Evolutionary conservation across 371 early-diverging fungal species (phyloP).

Genomic region (Saksenaea oblongispora): DNA sequence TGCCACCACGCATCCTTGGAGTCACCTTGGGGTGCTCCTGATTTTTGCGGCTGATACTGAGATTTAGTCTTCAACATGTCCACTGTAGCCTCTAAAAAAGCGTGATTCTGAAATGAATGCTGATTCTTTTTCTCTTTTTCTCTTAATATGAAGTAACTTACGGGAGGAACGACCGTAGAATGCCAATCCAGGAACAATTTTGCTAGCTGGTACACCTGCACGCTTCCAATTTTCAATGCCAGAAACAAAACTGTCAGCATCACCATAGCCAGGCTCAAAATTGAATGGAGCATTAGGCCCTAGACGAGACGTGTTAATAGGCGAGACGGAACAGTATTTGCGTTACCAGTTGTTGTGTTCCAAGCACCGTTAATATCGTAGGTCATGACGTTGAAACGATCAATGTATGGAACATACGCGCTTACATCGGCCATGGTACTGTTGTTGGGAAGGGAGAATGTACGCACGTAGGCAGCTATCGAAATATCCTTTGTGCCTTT

Average conservation of each 20-base stretch:
- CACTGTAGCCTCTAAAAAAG: slow-evolving; percentile 10
- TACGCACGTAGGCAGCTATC: slow-evolving; percentile 68
- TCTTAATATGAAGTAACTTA: slow-evolving; percentile 14
- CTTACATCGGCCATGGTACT: slow-evolving; percentile 63
- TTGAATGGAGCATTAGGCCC: slow-evolving; percentile 70
- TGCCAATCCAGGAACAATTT: slow-evolving; percentile 63
- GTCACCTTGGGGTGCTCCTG: slow-evolving; percentile 49
- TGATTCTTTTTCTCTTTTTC: neutral
- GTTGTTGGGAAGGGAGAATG: slow-evolving; percentile 47
- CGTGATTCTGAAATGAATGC: slow-evolving; percentile 2
- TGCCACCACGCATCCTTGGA: slow-evolving; percentile 55
- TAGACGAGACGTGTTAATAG: neutral
- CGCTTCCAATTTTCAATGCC: slow-evolving; percentile 56
- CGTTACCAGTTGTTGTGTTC: slow-evolving; percentile 50
- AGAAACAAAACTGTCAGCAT: slow-evolving; percentile 47
- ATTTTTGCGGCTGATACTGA: slow-evolving; percentile 40
- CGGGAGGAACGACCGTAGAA: slow-evolving; percentile 63
- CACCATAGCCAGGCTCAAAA: slow-evolving; percentile 43
- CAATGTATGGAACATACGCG: slow-evolving; percentile 60
- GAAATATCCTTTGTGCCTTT: slow-evolving; percentile 62
- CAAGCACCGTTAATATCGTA: slow-evolving; percentile 65
- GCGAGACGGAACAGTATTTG: neutral
- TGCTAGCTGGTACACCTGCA: slow-evolving; percentile 62
- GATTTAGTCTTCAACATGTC: slow-evolving; percentile 26
- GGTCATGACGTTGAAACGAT: slow-evolving; percentile 67